These are phyloP conservation scores for Nannochloris sp. DNA, from an alignment of 139 green algal genomes.

Conservation along the genomic window DNA sequence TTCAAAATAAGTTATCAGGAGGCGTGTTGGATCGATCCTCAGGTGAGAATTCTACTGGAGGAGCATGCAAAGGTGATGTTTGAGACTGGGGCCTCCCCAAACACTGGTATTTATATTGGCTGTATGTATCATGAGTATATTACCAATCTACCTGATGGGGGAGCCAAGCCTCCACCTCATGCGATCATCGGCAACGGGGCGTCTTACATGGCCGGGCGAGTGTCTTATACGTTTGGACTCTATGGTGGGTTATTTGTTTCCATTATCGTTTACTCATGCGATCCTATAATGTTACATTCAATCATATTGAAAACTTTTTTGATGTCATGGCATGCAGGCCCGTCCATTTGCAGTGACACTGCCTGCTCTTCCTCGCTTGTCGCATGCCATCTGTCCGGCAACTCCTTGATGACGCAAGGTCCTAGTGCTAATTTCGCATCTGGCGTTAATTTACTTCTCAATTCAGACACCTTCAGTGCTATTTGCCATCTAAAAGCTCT, in stretches of 20 bases:
- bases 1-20: conserved; percentile 52
- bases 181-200: conserved; percentile 29
- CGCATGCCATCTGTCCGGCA: conserved; percentile 24
- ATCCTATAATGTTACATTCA: conserved; percentile 30
- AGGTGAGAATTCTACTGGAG: conserved; percentile 61
- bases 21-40: conserved; percentile 52
- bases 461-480: conserved; percentile 12
- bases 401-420: conserved; percentile 12
- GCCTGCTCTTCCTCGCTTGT: conserved; percentile 52
- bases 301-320: conserved; percentile 3
- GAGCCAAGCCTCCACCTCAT: conserved; percentile 2
- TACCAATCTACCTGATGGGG: neutral
- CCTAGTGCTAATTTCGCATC: conserved; percentile 10
- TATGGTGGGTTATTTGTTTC: neutral
- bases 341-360: conserved; percentile 44
- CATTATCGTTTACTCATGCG: conserved; percentile 20
- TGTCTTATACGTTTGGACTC: conserved; percentile 50
- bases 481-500: conserved; percentile 42
- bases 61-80: conserved; percentile 11
- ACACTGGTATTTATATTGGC: conserved; percentile 33
- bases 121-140: conserved; percentile 47
- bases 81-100: neutral
- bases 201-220: conserved; percentile 33
- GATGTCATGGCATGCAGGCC: conserved; percentile 20
- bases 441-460: conserved; percentile 33